phyloP scores from a whole-genome alignment of 1,284 basidiomycete genomes.

The Kwoniella shivajii region DNA sequence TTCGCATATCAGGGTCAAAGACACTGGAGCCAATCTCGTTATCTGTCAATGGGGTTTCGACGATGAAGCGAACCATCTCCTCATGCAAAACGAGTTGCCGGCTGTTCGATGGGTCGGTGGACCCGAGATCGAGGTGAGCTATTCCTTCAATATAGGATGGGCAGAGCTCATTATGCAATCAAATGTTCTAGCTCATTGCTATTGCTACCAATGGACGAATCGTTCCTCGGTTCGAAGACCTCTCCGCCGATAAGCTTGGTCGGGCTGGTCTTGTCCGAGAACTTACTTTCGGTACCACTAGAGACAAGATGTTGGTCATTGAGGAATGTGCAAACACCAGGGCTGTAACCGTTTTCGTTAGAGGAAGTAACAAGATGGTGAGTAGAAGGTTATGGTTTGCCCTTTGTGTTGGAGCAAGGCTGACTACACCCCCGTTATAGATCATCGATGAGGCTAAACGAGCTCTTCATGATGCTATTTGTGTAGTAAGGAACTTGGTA shows the following conservation, averaged over 20 bases:
- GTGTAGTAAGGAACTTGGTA: constrained; percentile 93
- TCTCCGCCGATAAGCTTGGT: constrained; percentile 87
- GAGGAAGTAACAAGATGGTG: constrained; percentile 99
- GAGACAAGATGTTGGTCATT: constrained; percentile 98
- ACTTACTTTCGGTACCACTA: constrained; percentile 92
- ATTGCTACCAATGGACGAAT: constrained; percentile 98
- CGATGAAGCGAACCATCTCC: constrained; percentile 96
- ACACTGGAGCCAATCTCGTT: constrained; percentile 97
- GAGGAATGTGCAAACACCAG: constrained; percentile 97
- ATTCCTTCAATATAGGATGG: too few relatives aligned
- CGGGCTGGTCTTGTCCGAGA: constrained; percentile 91
- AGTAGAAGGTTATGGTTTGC: constrained; percentile 19
- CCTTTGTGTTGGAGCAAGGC: background rate
- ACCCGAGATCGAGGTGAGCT: constrained; percentile 89
- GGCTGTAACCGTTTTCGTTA: constrained; percentile 95
- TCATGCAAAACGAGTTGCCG: constrained; percentile 97
- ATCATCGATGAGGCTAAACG: constrained; percentile 99
- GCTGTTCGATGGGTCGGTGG: constrained; percentile 99
- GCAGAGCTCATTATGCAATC: background rate
- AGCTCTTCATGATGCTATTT: constrained; percentile 95
- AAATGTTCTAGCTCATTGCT: constrained; percentile 74
- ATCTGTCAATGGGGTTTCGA: constrained; percentile 99
- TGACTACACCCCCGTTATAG: constrained; percentile 55
- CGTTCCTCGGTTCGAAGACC: constrained; percentile 95
- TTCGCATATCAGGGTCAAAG: constrained; percentile 69